A percentile compares a stretch with the other conserved stretches of the same genome.
Evolutionary conservation across 2,329 filamentous ascomycete species (phyloP).

Genomic region (Venturia nashicola): DNA sequence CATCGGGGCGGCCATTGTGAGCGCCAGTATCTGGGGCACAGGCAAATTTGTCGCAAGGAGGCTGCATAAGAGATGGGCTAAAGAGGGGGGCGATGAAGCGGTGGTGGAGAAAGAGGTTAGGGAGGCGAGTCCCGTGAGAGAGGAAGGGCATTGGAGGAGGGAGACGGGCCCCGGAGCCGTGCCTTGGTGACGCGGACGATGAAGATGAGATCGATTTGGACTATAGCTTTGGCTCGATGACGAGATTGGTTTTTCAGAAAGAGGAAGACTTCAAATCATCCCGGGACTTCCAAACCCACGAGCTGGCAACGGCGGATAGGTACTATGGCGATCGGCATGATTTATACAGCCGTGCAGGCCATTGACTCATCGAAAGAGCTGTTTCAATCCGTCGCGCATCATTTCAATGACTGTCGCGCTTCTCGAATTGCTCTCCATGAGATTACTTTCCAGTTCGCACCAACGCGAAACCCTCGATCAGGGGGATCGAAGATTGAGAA

Average conservation of each 20-base stretch:
- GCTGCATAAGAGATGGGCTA: constrained; percentile 19
- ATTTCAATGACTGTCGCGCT: too few relatives aligned
- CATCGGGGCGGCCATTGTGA: constrained; percentile 24
- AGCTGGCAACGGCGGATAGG: too few relatives aligned
- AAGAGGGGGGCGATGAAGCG: constrained; percentile 14
- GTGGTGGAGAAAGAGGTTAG: constrained; percentile 13
- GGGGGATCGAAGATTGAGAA: too few relatives aligned
- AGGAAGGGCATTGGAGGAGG: background rate
- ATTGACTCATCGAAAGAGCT: too few relatives aligned
- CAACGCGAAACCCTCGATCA: too few relatives aligned
- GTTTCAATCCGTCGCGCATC: too few relatives aligned
- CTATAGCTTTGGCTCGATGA: background rate
- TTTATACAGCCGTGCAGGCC: too few relatives aligned
- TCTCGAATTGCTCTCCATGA: too few relatives aligned
- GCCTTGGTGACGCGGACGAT: constrained; percentile 9
- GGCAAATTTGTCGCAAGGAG: constrained; percentile 24
- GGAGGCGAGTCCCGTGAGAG: constrained; percentile 12
- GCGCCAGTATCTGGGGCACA: constrained; percentile 27
- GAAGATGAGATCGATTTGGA: background rate
- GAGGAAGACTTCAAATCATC: background rate
- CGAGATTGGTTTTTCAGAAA: background rate
- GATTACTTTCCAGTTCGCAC: too few relatives aligned
- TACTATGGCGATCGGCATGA: too few relatives aligned
- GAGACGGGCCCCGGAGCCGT: constrained; percentile 10
- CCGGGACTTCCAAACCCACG: too few relatives aligned